phyloP scores from a whole-genome alignment of 2,329 filamentous ascomycete genomes.

The Raffaelea ambrosiae region DNA sequence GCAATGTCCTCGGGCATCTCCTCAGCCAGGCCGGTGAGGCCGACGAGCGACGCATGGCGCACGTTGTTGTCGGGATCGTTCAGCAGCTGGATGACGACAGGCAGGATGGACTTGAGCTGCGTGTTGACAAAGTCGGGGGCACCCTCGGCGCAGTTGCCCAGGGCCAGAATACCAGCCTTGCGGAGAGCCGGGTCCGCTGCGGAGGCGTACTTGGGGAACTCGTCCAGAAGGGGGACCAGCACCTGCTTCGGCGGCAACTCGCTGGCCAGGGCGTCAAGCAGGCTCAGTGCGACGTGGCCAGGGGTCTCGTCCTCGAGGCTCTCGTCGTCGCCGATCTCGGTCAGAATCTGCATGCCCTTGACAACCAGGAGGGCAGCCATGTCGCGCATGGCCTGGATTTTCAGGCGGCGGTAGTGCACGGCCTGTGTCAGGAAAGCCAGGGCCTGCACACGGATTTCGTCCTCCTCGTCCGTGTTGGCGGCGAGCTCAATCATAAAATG shows the following conservation, averaged over 20 bases:
- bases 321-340: slow-evolving; percentile 72
- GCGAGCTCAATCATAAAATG: slow-evolving; percentile 90
- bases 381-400: slow-evolving; percentile 79
- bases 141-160: slow-evolving; percentile 92
- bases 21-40: slow-evolving; percentile 83
- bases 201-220: slow-evolving; percentile 73
- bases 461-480: slow-evolving; percentile 65
- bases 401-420: slow-evolving; percentile 87
- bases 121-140: slow-evolving; percentile 96
- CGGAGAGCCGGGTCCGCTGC: slow-evolving; percentile 69
- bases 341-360: slow-evolving; percentile 81
- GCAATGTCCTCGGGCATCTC: slow-evolving; percentile 87
- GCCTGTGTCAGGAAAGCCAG: slow-evolving; percentile 90
- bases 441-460: slow-evolving; percentile 82
- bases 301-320: slow-evolving; percentile 83
- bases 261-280: slow-evolving; percentile 82
- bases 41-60: slow-evolving; percentile 77
- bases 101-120: slow-evolving; percentile 79
- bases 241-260: slow-evolving; percentile 90
- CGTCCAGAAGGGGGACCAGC: slow-evolving; percentile 81
- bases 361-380: slow-evolving; percentile 81
- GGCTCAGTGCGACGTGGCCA: slow-evolving; percentile 71
- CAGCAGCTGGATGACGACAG: slow-evolving; percentile 73
- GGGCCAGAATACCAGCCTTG: slow-evolving; percentile 81
- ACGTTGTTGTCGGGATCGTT: slow-evolving; percentile 78